Evolutionary conservation across 805 yeast genomes (phyloP).

Genomic region (Saccharomycopsis lassenensis): DNA sequence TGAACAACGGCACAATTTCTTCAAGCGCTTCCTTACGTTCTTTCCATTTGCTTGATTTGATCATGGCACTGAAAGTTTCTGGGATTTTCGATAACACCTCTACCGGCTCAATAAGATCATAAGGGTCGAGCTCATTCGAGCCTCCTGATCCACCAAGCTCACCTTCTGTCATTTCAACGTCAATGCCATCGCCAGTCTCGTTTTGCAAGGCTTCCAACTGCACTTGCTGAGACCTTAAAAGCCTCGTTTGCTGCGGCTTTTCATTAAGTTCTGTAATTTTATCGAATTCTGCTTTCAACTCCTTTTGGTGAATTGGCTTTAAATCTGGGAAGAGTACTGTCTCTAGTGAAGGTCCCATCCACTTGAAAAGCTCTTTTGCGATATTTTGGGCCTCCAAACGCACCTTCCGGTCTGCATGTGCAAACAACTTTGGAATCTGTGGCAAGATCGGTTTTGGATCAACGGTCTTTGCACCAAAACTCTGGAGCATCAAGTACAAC

Average conservation of each 20-base stretch:
- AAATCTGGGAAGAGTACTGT: constrained; percentile 52
- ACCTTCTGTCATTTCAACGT: constrained; percentile 28
- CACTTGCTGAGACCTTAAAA: constrained; percentile 42
- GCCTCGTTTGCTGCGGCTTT: constrained; percentile 42
- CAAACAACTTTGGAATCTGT: constrained; percentile 55
- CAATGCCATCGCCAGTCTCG: constrained; percentile 25
- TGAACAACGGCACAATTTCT: constrained; percentile 38
- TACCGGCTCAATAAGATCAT: constrained; percentile 58
- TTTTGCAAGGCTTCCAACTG: constrained; percentile 25
- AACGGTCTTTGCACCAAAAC: constrained; percentile 55
- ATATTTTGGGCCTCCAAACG: constrained; percentile 66
- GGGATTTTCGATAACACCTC: constrained; percentile 62
- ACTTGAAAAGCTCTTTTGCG: constrained; percentile 57
- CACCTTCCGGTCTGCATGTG: constrained; percentile 79
- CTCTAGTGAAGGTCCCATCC: constrained; percentile 60
- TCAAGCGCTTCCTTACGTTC: constrained; percentile 82
- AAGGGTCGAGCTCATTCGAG: constrained; percentile 42
- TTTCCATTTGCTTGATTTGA: constrained; percentile 72
- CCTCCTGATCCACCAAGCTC: no score
- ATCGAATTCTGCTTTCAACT: constrained; percentile 58
- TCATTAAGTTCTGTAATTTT: constrained; percentile 29
- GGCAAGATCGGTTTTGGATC: constrained; percentile 49
- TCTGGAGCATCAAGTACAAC: constrained; percentile 40
- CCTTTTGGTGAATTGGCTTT: constrained; percentile 89
- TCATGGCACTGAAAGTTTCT: constrained; percentile 39